Conservation (phyloP, 441 rosid genomes). For the Croton laevigatus region DNA sequence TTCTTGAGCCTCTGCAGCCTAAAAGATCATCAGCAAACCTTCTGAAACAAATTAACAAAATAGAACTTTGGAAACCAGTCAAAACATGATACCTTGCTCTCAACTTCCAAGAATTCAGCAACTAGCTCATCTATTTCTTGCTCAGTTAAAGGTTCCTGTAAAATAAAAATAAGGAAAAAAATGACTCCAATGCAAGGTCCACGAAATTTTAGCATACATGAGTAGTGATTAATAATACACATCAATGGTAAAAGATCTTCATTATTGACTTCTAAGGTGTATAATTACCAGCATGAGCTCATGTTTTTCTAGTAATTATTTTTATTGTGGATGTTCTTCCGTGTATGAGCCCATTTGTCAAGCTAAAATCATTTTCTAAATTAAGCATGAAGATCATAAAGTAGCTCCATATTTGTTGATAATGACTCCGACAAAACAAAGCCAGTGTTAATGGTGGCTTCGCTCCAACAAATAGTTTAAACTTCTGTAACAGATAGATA, state of each 20-base stretch:
- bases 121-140: conserved; percentile 84
- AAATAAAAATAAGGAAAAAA: conserved; percentile 9
- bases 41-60: conserved; percentile 5
- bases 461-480: not conserved
- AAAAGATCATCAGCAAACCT: conserved; percentile 43
- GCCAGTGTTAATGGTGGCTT: not conserved
- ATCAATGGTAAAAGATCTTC: not conserved
- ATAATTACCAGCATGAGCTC: not conserved
- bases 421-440: not conserved
- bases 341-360: not conserved
- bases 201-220: not conserved
- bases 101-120: conserved; percentile 75
- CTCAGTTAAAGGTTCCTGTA: conserved; percentile 84
- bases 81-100: conserved; percentile 78
- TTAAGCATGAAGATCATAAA: conserved; percentile 1
- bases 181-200: not conserved
- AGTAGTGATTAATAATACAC: not conserved
- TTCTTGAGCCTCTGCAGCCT: conserved; percentile 99
- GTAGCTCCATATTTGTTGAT: not conserved
- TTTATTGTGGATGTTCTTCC: not conserved
- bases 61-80: conserved; percentile 17
- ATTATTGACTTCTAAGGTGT: not conserved
- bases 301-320: not conserved
- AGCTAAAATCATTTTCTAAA: not conserved
- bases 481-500: not conserved